Percentiles rank a stretch among this genome's conserved stretches.
Evolutionary conservation across 2,329 filamentous ascomycete species (phyloP).

Genomic region (Sarocladiaceae sp.): DNA sequence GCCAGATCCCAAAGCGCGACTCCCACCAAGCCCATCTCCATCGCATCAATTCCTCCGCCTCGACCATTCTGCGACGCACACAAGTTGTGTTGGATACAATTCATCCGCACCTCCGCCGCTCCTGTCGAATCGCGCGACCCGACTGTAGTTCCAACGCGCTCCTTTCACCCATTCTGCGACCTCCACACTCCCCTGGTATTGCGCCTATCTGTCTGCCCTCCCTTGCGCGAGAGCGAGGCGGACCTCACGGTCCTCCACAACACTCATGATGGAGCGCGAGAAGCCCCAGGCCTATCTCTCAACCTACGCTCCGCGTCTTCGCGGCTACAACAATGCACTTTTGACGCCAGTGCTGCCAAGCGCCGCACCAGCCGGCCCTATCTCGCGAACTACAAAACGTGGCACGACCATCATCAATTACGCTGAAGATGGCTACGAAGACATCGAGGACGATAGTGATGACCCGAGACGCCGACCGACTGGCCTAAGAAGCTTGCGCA

Average conservation of each 20-base stretch:
- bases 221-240: conserved; percentile 24
- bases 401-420: conserved; percentile 97
- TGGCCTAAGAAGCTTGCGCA: conserved; percentile 73
- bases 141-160: neutral
- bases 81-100: neutral
- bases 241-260: conserved; percentile 16
- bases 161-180: neutral
- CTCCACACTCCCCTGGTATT: neutral
- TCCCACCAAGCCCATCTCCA: conserved; percentile 1
- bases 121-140: neutral
- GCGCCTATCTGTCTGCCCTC: conserved; percentile 5
- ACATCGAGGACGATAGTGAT: conserved; percentile 66
- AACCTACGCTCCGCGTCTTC: conserved; percentile 84
- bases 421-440: conserved; percentile 91
- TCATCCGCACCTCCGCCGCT: neutral
- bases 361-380: conserved; percentile 54
- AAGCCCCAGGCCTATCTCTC: conserved; percentile 82
- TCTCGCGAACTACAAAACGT: conserved; percentile 86
- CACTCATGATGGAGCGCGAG: conserved; percentile 41
- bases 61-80: neutral
- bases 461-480: conserved; percentile 73
- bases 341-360: conserved; percentile 77
- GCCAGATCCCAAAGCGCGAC: conserved; percentile 5
- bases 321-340: conserved; percentile 86
- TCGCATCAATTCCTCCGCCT: conserved; percentile 5